Evolutionary conservation across 352 stramenopile species (phyloP).

Genomic region (Phytophthora podocarpi): DNA sequence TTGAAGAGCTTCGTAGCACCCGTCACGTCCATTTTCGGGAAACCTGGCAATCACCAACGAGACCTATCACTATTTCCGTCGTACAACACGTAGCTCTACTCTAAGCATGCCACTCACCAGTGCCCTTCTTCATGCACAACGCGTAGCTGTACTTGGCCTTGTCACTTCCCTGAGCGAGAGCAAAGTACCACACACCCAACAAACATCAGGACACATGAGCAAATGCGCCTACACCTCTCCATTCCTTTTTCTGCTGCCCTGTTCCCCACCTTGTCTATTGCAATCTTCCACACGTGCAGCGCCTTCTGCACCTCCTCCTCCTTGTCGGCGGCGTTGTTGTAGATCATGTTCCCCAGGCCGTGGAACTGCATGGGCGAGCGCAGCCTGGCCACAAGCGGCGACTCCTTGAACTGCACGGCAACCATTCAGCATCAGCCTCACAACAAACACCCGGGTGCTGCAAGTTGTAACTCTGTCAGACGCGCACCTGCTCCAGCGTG

Average conservation of each 20-base stretch:
- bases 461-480: not conserved
- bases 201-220: not conserved
- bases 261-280: conserved; percentile 68
- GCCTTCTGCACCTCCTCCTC: conserved; percentile 71
- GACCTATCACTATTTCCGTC: not conserved
- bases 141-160: conserved; percentile 89
- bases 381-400: conserved; percentile 59
- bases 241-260: not conserved
- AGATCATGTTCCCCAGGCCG: conserved; percentile 84
- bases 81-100: not conserved
- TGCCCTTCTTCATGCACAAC: conserved; percentile 81
- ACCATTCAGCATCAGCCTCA: not conserved
- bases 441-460: not conserved
- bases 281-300: conserved; percentile 78
- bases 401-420: conserved; percentile 61
- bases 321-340: conserved; percentile 72
- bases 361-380: conserved; percentile 67
- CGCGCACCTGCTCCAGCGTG: conserved; percentile 61
- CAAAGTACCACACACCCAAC: not conserved
- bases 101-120: conserved; percentile 36
- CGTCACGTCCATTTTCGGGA: conserved; percentile 57
- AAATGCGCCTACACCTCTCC: not conserved
- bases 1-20: conserved; percentile 73
- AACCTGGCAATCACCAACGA: conserved; percentile 39
- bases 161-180: conserved; percentile 58